phyloP scores from a whole-genome alignment of 1,139 yeast species.

The Suhomyces chickasaworum region DNA sequence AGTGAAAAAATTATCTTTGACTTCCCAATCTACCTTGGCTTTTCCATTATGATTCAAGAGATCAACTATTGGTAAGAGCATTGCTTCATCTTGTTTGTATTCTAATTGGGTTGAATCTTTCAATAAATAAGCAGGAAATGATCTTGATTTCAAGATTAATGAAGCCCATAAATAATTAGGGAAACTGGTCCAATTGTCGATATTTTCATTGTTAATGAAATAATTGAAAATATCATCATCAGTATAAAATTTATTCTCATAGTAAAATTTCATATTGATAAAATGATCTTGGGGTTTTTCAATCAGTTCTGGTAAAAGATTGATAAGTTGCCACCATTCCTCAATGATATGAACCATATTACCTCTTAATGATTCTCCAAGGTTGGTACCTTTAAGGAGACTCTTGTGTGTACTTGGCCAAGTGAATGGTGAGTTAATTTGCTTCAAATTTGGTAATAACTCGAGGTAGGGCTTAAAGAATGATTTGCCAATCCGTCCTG shows the following conservation, averaged over 20 bases:
- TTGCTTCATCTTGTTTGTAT: constrained; percentile 51
- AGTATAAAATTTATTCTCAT: constrained; percentile 48
- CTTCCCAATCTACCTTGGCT: constrained; percentile 67
- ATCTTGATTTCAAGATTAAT: constrained; percentile 69
- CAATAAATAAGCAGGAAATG: constrained; percentile 67
- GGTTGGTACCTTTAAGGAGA: constrained; percentile 63
- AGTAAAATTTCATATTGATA: constrained; percentile 48
- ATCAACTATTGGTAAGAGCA: constrained; percentile 79
- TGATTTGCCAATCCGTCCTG: constrained; percentile 19
- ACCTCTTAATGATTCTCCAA: constrained; percentile 46
- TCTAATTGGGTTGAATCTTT: constrained; percentile 24
- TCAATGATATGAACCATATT: constrained; percentile 39
- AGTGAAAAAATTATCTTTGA: constrained; percentile 27
- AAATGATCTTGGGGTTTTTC: constrained; percentile 40
- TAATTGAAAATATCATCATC: constrained; percentile 39
- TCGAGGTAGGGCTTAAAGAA: constrained; percentile 54
- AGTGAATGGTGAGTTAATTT: constrained; percentile 60
- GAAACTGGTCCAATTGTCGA: constrained; percentile 60
- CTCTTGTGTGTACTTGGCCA: constrained; percentile 58
- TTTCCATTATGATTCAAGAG: constrained; percentile 69
- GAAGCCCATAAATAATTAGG: constrained; percentile 74
- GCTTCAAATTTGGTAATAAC: constrained; percentile 54
- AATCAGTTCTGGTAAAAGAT: constrained; percentile 35
- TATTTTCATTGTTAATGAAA: constrained; percentile 23
- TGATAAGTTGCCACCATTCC: constrained; percentile 54